Conservation (phyloP, 2,329 filamentous ascomycete genomes). For the Stagonosporopsis tanaceti region DNA sequence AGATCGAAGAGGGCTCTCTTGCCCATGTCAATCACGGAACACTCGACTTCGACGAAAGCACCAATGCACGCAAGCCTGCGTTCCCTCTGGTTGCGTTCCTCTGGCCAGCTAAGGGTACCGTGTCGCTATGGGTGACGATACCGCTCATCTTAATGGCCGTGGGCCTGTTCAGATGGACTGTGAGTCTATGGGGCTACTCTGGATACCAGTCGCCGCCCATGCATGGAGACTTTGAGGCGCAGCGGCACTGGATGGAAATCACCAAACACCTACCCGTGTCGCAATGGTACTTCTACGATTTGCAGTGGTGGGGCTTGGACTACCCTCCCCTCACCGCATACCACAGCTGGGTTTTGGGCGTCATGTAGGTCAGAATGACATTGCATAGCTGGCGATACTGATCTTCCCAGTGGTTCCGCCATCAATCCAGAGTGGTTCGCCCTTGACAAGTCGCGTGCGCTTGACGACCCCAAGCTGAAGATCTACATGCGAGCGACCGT, state of each 20-base stretch:
- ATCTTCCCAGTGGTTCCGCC: slow-evolving; percentile 65
- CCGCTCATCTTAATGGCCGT: slow-evolving; percentile 87
- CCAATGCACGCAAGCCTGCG: slow-evolving; percentile 66
- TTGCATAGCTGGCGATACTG: slow-evolving; percentile 15
- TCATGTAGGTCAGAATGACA: slow-evolving; percentile 63
- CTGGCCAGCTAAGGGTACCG: slow-evolving; percentile 84
- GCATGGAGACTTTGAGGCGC: slow-evolving; percentile 97
- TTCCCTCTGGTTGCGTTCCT: slow-evolving; percentile 95
- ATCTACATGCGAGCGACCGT: slow-evolving; percentile 96
- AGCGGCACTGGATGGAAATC: slow-evolving; percentile 98
- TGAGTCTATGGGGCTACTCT: slow-evolving; percentile 93
- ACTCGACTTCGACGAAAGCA: slow-evolving; percentile 53
- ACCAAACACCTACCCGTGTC: slow-evolving; percentile 88
- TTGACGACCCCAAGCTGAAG: slow-evolving; percentile 81
- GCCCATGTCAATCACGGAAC: slow-evolving; percentile 54
- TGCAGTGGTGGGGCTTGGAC: slow-evolving; percentile 97
- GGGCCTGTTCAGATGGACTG: slow-evolving; percentile 93
- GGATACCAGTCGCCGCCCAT: slow-evolving; percentile 85
- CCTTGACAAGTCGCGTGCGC: slow-evolving; percentile 80
- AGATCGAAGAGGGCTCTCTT: slow-evolving; percentile 50
- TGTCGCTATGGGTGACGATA: slow-evolving; percentile 90
- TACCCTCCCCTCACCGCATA: slow-evolving; percentile 98
- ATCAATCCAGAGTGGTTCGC: slow-evolving; percentile 89
- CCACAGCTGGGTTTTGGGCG: slow-evolving; percentile 94
- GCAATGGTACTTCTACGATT: slow-evolving; percentile 97